A percentile compares a stretch with the other conserved stretches of the same genome.
Conservation (phyloP, 768 basidiomycete species). For the Dioszegia crocea region DNA sequence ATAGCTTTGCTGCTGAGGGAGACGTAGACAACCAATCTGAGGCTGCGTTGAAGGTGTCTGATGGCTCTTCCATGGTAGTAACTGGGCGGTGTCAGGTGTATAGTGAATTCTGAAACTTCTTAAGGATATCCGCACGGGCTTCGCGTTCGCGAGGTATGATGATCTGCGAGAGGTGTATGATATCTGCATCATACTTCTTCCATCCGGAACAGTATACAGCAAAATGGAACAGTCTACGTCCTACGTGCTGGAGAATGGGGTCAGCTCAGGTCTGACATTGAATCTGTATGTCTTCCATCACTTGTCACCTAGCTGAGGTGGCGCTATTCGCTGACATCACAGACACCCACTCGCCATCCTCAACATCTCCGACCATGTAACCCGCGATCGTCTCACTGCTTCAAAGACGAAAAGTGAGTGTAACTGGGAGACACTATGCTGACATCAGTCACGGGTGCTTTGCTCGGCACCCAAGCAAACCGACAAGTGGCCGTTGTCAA, state of each 20-base stretch:
- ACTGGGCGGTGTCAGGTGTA: not conserved
- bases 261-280: conserved; percentile 10
- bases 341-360: conserved; percentile 96
- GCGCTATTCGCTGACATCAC: not conserved
- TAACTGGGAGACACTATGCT: conserved; percentile 49
- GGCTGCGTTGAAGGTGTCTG: conserved; percentile 29
- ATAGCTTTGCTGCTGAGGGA: conserved; percentile 38
- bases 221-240: conserved; percentile 6
- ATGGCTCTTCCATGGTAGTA: conserved; percentile 8
- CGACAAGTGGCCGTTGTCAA: conserved; percentile 96
- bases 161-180: no score
- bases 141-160: no score
- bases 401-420: conserved; percentile 50
- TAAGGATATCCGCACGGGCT: not conserved
- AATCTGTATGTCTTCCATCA: conserved; percentile 2
- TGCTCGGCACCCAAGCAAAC: conserved; percentile 89
- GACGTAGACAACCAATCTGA: conserved; percentile 35
- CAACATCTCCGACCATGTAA: conserved; percentile 93
- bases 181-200: not conserved
- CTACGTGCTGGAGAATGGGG: not conserved
- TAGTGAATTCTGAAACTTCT: not conserved
- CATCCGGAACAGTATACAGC: not conserved
- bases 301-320: not conserved
- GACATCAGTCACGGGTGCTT: conserved; percentile 76
- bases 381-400: conserved; percentile 68